phyloP scores from a whole-genome alignment of 1,284 basidiomycete genomes.

The Microbotryum scabiosae region DNA sequence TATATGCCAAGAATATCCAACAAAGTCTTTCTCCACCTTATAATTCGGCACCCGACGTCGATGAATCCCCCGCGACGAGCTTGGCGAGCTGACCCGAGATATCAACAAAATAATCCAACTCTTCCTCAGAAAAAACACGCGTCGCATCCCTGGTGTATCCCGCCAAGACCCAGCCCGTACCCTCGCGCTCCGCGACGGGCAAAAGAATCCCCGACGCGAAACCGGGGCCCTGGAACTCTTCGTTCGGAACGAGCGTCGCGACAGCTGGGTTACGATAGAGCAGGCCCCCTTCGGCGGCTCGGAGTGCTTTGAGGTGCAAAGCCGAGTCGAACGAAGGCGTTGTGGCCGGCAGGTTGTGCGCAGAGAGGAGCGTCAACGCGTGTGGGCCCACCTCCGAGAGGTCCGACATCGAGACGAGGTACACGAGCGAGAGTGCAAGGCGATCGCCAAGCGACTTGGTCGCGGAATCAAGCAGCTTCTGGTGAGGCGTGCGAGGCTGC shows the following conservation, averaged over 20 bases:
- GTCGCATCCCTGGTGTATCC: slow-evolving; percentile 28
- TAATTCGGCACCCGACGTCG: too few relatives aligned
- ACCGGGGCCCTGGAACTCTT: too few relatives aligned
- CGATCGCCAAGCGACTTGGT: slow-evolving; percentile 29
- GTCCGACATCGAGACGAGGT: slow-evolving; percentile 30
- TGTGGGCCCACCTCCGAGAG: slow-evolving; percentile 1
- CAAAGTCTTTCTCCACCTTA: too few relatives aligned
- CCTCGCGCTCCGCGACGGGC: slow-evolving; percentile 26
- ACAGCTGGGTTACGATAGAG: slow-evolving; percentile 32
- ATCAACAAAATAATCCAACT: slow-evolving; percentile 29
- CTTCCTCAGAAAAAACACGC: slow-evolving; percentile 29
- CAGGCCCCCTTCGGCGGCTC: slow-evolving; percentile 34
- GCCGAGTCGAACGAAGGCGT: slow-evolving; percentile 34
- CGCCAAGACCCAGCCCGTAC: slow-evolving; percentile 32
- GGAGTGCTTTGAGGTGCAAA: slow-evolving; percentile 33
- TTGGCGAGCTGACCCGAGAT: slow-evolving; percentile 30
- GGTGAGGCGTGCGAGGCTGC: neutral
- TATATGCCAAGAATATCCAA: too few relatives aligned
- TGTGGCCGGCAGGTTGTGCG: slow-evolving; percentile 29
- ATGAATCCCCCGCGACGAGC: too few relatives aligned
- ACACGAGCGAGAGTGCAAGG: slow-evolving; percentile 33
- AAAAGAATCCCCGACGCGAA: slow-evolving; percentile 32
- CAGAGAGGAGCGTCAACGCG: slow-evolving; percentile 23
- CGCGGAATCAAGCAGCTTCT: slow-evolving; percentile 33
- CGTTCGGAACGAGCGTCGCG: slow-evolving; percentile 1